phyloP scores from a whole-genome alignment of 306 rosid genomes.

The Pyrus communis region DNA sequence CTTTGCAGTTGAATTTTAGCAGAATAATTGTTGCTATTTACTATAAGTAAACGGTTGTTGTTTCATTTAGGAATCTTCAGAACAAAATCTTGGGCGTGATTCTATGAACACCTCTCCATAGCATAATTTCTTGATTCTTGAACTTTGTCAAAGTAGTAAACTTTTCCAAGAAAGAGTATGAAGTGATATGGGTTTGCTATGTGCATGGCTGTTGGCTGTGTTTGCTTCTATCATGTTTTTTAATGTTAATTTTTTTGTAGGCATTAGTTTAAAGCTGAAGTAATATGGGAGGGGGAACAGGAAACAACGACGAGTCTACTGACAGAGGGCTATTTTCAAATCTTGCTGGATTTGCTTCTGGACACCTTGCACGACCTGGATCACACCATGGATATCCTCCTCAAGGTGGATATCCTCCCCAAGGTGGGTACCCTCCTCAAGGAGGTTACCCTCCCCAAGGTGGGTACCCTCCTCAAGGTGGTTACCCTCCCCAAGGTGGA shows the following conservation, averaged over 20 bases:
- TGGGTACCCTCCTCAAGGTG: constrained; percentile 9
- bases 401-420: background rate
- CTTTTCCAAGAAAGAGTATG: background rate
- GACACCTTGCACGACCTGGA: constrained; percentile 33
- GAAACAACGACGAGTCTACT: constrained; percentile 26
- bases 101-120: too few species aligned
- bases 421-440: too few species aligned
- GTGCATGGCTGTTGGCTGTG: background rate
- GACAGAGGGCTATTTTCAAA: constrained; percentile 64
- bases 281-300: constrained; percentile 66
- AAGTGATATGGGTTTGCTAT: background rate
- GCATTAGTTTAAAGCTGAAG: constrained; percentile 1
- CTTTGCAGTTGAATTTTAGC: background rate
- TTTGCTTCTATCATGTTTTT: background rate
- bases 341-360: constrained; percentile 41
- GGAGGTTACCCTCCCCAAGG: too few species aligned
- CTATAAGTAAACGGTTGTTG: background rate
- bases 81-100: too few species aligned
- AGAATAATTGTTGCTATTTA: background rate
- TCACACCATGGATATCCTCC: constrained; percentile 18
- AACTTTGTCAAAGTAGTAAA: background rate
- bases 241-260: background rate
- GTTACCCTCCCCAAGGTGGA: too few species aligned
- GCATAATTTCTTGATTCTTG: background rate
- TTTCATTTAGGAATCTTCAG: too few species aligned